phyloP scores from a whole-genome alignment of 106 monocot genomes.

The Phalaenopsis aphrodite region DNA sequence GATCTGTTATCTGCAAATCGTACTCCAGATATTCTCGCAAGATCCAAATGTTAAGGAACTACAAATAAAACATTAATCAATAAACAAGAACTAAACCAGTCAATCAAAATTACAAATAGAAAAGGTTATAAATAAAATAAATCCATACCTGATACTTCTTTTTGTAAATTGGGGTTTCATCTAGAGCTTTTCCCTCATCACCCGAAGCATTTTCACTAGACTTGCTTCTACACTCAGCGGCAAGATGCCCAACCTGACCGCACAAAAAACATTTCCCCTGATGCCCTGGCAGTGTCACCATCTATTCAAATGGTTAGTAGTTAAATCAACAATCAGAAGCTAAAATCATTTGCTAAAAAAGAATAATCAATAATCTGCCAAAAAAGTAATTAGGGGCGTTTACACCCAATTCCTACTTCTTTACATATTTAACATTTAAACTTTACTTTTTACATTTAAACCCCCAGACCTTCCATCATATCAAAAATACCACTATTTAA shows the following conservation, averaged over 20 bases:
- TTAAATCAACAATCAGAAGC: not conserved
- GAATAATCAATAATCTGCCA: not conserved
- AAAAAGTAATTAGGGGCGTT: not conserved
- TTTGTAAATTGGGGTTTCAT: slow-evolving; percentile 76
- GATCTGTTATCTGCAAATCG: slow-evolving; percentile 68
- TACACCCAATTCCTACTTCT: too few species aligned
- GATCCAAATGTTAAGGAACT: slow-evolving; percentile 92
- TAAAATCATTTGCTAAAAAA: not conserved
- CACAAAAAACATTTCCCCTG: slow-evolving; percentile 93
- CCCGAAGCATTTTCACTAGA: slow-evolving; percentile 20
- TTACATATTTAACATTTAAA: too few species aligned
- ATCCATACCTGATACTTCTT: slow-evolving; percentile 85
- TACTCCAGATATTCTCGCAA: slow-evolving; percentile 87
- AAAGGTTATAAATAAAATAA: not conserved
- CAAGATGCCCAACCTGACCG: slow-evolving; percentile 86
- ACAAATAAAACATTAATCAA: slow-evolving; percentile 11
- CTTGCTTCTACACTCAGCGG: slow-evolving; percentile 77
- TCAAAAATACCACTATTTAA: too few species aligned
- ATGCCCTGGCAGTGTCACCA: slow-evolving; percentile 85
- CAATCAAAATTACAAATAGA: slow-evolving; percentile 2
- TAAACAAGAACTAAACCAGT: not conserved
- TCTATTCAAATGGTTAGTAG: slow-evolving; percentile 38
- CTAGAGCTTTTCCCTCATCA: slow-evolving; percentile 23
- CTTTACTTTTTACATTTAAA: too few species aligned
- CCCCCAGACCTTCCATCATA: too few species aligned